Conservation (phyloP, 2,329 filamentous ascomycete genomes). For the Penicillium sp. region DNA sequence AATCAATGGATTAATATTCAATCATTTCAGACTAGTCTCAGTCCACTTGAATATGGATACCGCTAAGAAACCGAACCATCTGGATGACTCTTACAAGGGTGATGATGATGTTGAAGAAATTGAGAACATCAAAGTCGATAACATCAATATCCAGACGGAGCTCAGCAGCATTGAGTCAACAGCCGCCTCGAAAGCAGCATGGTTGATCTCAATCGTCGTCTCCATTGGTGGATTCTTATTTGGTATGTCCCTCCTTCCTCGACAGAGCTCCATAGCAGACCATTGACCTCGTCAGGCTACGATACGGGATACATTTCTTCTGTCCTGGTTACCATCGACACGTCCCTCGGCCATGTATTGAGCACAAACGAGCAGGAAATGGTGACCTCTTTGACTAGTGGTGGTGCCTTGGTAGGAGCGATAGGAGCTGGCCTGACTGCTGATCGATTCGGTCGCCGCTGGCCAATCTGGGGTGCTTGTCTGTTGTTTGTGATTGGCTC, state of each 20-base stretch:
- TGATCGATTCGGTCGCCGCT: slow-evolving; percentile 23
- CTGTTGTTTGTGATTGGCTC: slow-evolving; percentile 43
- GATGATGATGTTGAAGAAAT: slow-evolving; percentile 10
- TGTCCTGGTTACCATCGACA: slow-evolving; percentile 11
- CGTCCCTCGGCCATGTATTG: slow-evolving; percentile 10
- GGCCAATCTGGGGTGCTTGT: slow-evolving; percentile 31
- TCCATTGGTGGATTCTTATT: slow-evolving; percentile 14
- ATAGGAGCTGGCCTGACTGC: slow-evolving; percentile 36
- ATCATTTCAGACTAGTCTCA: background rate
- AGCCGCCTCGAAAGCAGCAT: slow-evolving; percentile 11
- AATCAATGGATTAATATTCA: background rate
- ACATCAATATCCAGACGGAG: background rate
- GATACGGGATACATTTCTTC: slow-evolving; percentile 17
- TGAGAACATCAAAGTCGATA: slow-evolving; percentile 3
- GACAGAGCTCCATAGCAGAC: background rate
- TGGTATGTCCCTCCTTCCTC: background rate
- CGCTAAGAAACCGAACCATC: background rate
- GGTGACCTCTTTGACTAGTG: slow-evolving; percentile 24
- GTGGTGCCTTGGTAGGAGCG: slow-evolving; percentile 49
- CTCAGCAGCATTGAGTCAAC: slow-evolving; percentile 12
- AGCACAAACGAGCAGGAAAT: slow-evolving; percentile 16
- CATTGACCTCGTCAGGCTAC: slow-evolving; percentile 6
- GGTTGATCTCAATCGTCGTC: slow-evolving; percentile 14
- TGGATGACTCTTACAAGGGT: background rate
- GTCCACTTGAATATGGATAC: background rate